These are phyloP conservation scores for Protea cynaroides DNA, from an alignment of 164 flowering plant species.

Conservation along the genomic window DNA sequence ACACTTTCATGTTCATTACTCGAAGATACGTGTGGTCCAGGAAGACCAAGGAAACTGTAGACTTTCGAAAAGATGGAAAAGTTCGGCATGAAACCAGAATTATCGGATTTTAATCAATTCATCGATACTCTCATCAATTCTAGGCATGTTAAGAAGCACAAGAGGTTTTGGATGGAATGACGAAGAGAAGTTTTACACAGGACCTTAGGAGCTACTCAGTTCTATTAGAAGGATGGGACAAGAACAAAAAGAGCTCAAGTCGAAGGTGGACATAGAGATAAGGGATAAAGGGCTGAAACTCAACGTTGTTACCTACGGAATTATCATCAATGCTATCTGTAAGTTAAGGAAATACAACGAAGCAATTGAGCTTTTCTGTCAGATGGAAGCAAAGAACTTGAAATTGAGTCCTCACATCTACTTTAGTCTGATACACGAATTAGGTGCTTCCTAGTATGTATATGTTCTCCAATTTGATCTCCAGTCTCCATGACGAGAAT, in stretches of 20 bases:
- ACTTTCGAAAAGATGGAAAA: constrained; percentile 62
- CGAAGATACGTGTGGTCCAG: constrained; percentile 65
- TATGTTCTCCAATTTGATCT: constrained; percentile 62
- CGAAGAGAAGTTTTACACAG: constrained; percentile 24
- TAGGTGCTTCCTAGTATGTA: constrained; percentile 74
- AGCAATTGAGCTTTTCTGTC: constrained; percentile 17
- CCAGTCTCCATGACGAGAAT: constrained; percentile 47
- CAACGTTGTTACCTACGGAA: constrained; percentile 27
- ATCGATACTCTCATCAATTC: constrained; percentile 65
- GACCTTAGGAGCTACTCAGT: constrained; percentile 23
- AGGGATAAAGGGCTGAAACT: constrained; percentile 24
- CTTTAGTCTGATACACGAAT: constrained; percentile 66
- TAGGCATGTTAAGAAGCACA: constrained; percentile 53
- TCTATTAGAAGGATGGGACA: constrained; percentile 87
- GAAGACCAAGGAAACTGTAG: constrained; percentile 57
- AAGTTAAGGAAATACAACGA: constrained; percentile 14
- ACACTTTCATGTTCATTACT: constrained; percentile 54
- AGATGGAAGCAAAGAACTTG: constrained; percentile 19
- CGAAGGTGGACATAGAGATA: constrained; percentile 60
- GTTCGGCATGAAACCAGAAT: constrained; percentile 51
- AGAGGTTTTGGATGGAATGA: constrained; percentile 56
- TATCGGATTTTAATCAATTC: constrained; percentile 57
- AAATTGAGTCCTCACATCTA: constrained; percentile 22
- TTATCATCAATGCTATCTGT: constrained; percentile 19
- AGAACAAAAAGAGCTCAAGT: constrained; percentile 34